These are phyloP conservation scores for Ambrosia artemisiifolia DNA, from an alignment of 129 eudicot genomes.

Conservation along the genomic window DNA sequence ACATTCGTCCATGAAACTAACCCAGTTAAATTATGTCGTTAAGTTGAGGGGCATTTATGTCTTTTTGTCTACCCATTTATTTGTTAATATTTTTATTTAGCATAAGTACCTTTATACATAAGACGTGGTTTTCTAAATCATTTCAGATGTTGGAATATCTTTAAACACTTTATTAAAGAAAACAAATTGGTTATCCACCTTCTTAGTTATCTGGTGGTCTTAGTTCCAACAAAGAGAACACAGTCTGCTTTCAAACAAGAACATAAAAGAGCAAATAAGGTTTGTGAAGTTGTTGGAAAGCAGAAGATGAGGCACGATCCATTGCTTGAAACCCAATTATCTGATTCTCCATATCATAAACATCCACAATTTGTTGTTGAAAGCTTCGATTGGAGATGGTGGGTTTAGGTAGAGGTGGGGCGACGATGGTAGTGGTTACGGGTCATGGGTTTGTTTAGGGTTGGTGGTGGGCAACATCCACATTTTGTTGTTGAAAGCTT, in stretches of 20 bases:
- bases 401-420: no score
- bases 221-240: neutral
- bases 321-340: constrained; percentile 65
- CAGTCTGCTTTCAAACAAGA: constrained; percentile 11
- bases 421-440: no score
- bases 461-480: no score
- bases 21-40: no score
- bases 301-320: constrained; percentile 59
- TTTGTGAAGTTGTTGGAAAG: constrained; percentile 50
- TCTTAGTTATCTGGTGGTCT: constrained; percentile 5
- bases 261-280: neutral
- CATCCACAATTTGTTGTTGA: no score
- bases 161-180: neutral
- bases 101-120: neutral
- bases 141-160: neutral
- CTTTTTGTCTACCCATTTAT: no score
- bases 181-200: neutral
- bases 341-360: constrained; percentile 67
- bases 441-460: no score
- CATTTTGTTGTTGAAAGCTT: constrained; percentile 73
- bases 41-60: no score
- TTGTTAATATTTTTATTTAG: no score
- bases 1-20: no score
- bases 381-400: no score
- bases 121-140: neutral